Evolutionary conservation across 495 filamentous ascomycete species (phyloP), one percentile per base, ranked within the genome.

Genomic region (Melanomma pulvis-pyrius): DNA sequence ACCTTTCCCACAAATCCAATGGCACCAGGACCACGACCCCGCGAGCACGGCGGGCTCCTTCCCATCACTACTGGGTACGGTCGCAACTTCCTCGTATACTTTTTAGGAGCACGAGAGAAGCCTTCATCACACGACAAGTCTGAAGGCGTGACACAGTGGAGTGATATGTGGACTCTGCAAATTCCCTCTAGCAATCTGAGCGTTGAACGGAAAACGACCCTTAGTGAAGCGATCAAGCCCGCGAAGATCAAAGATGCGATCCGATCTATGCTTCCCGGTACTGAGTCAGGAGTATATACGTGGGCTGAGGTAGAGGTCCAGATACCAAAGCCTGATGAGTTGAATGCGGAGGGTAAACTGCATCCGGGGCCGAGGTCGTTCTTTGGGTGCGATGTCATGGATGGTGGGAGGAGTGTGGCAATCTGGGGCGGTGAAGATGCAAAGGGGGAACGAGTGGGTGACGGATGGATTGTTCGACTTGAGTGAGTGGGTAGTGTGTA

Each of bases 131-230:
- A 32, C 26, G 0, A 2, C 54, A 22, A n/a, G 25, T 19, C 48
- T 11, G 21, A 59, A 34, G 63, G 67, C 46, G 41, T 28, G 22
- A 69, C n/a, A 13, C 77, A 71, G 68, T 73, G 69, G 66, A 75
- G 72, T 54, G 83, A 84, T 56, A 76, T 81, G 19, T 85, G 80
- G 82, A 76, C 80, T 6, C 79, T 84, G 58, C 83, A 84, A 65
- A 67, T 83, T 25, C 82, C 81, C 0, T 75, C 80, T 55, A 55
- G 61, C 30, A 19, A 51, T 8, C 50, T 66, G 21, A 47, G 62
- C 24, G 21, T 55, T 24, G 61, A 72, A 41, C 21, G 36, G 3
- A 57, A 19, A 9, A 28, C 6, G 19, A 28, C 22, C 17, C 22
- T 69, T 39, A 48, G 46, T 15, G 63, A 74, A 57, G 67, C 59